phyloP scores from a whole-genome alignment of 2,329 filamentous ascomycete species.

The Botrytis deweyae region DNA sequence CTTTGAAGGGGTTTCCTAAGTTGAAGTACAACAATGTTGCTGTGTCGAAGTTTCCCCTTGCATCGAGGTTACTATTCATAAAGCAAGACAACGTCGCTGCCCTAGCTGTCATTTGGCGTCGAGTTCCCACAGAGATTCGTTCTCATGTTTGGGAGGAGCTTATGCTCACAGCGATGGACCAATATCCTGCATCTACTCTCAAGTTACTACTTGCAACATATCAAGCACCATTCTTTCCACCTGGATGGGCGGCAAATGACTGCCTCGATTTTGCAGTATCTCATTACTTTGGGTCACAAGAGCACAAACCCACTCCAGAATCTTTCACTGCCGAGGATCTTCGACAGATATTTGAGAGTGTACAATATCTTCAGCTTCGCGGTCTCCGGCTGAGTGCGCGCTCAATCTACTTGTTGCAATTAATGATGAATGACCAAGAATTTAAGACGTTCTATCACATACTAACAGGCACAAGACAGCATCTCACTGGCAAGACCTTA shows the following conservation, averaged over 20 bases:
- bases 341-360: slow-evolving; percentile 15
- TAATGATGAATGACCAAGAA: slow-evolving; percentile 22
- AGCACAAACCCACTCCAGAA: background rate
- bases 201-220: slow-evolving; percentile 20
- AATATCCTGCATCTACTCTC: slow-evolving; percentile 19
- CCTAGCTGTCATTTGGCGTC: slow-evolving; percentile 13
- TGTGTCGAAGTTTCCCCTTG: slow-evolving; percentile 8
- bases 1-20: slow-evolving; percentile 8
- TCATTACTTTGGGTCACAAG: slow-evolving; percentile 17
- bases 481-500: slow-evolving; percentile 30
- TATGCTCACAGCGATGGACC: slow-evolving; percentile 18
- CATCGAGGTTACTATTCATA: slow-evolving; percentile 14
- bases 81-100: slow-evolving; percentile 19
- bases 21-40: background rate
- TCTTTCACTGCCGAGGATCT: background rate
- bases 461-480: slow-evolving; percentile 27
- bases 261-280: slow-evolving; percentile 19
- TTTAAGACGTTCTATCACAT: slow-evolving; percentile 30
- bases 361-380: slow-evolving; percentile 14
- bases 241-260: slow-evolving; percentile 20
- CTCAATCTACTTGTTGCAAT: slow-evolving; percentile 30
- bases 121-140: slow-evolving; percentile 17
- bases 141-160: slow-evolving; percentile 20
- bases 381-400: slow-evolving; percentile 25
- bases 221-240: slow-evolving; percentile 13